phyloP scores from a whole-genome alignment of 257 asterid genomes.

The Rubia yunnanensis region DNA sequence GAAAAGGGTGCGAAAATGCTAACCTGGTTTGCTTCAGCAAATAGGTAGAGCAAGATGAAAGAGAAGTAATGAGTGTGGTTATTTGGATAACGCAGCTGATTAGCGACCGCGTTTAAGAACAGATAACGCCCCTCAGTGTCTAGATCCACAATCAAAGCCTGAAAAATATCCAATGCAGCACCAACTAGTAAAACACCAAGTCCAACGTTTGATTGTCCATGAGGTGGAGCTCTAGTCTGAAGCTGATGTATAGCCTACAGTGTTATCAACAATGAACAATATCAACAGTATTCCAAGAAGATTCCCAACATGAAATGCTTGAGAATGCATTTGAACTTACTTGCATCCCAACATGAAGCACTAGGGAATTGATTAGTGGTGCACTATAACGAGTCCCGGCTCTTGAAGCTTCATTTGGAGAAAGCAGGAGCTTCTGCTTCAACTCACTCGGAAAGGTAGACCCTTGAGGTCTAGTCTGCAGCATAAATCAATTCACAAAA shows the following conservation, averaged over 20 bases:
- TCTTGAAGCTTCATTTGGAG: slow-evolving; percentile 60
- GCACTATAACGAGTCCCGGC: slow-evolving; percentile 92
- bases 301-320: not conserved
- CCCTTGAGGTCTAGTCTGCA: slow-evolving; percentile 77
- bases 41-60: slow-evolving; percentile 71
- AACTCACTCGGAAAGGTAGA: slow-evolving; percentile 70
- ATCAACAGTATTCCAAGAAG: not conserved
- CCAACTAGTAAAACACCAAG: slow-evolving; percentile 53
- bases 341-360: slow-evolving; percentile 88
- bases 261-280: not conserved
- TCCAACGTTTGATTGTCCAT: slow-evolving; percentile 52
- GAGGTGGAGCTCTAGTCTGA: slow-evolving; percentile 63
- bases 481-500: slow-evolving; percentile 4
- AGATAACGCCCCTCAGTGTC: slow-evolving; percentile 96
- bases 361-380: slow-evolving; percentile 87
- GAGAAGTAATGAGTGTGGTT: slow-evolving; percentile 97
- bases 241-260: slow-evolving; percentile 74
- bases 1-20: not conserved
- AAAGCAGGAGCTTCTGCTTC: slow-evolving; percentile 79
- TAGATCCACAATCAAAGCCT: slow-evolving; percentile 64
- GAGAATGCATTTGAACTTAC: slow-evolving; percentile 20
- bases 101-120: slow-evolving; percentile 86
- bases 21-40: slow-evolving; percentile 80
- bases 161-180: slow-evolving; percentile 89
- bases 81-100: slow-evolving; percentile 95